Evolutionary conservation across 805 yeast genomes (phyloP).

Genomic region (Torulaspora gathmanii): DNA sequence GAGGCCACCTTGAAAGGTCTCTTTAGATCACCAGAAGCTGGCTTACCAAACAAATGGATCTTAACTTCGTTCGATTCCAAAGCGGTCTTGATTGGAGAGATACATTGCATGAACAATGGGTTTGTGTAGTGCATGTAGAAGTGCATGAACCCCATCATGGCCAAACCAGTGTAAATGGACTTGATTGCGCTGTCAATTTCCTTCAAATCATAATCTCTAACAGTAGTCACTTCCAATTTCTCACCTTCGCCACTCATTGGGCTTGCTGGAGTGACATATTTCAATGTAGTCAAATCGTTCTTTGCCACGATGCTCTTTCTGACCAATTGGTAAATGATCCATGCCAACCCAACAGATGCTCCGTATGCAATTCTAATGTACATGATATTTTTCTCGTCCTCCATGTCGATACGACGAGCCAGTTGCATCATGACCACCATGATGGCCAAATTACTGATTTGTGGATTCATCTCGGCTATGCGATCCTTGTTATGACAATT

Average conservation of each 20-base stretch:
- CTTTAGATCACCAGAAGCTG: constrained; percentile 85
- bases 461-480: constrained; percentile 67
- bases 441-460: constrained; percentile 75
- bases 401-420: constrained; percentile 82
- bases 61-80: constrained; percentile 85
- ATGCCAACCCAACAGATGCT: constrained; percentile 59
- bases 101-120: constrained; percentile 91
- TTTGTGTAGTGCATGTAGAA: constrained; percentile 94
- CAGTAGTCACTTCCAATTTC: constrained; percentile 81
- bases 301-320: constrained; percentile 57
- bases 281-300: constrained; percentile 88
- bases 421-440: constrained; percentile 97
- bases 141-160: constrained; percentile 99
- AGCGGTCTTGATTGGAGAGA: constrained; percentile 85
- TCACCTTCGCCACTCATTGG: constrained; percentile 69
- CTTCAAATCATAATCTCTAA: constrained; percentile 87
- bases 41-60: constrained; percentile 78
- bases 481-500: not conserved
- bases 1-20: constrained; percentile 94
- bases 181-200: constrained; percentile 78
- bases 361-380: constrained; percentile 72
- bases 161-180: constrained; percentile 80
- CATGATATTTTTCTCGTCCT: constrained; percentile 67
- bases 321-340: constrained; percentile 62
- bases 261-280: constrained; percentile 82